Evolutionary conservation across 2,329 filamentous ascomycete genomes (phyloP).

Genomic region (Talaromyces amestolkiae): DNA sequence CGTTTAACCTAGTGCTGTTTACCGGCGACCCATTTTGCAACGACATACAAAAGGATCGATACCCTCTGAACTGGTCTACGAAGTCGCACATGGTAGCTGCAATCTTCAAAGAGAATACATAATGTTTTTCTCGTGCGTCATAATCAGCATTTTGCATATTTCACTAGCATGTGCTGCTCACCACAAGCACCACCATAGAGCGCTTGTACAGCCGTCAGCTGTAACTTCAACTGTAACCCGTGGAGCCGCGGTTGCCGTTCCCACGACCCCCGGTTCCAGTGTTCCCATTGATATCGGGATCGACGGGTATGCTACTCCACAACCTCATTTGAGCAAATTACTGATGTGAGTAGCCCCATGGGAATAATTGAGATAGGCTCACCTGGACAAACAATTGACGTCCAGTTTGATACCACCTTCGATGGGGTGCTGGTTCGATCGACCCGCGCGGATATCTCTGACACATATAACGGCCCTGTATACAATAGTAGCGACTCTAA

Average conservation of each 20-base stretch:
- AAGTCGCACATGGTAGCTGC: not conserved
- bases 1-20: too few species aligned
- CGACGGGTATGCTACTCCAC: not conserved
- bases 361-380: constrained; percentile 2
- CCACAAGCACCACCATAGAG: not conserved
- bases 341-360: not conserved
- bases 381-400: not conserved
- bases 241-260: not conserved
- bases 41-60: not conserved
- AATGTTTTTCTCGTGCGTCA: not conserved
- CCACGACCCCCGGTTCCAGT: constrained; percentile 5
- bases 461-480: not conserved
- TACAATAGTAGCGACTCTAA: not conserved
- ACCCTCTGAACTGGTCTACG: not conserved
- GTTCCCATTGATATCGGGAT: not conserved
- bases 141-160: not conserved
- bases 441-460: not conserved
- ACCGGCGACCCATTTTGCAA: not conserved
- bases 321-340: not conserved
- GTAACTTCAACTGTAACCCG: not conserved
- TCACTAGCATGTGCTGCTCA: not conserved
- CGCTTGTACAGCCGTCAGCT: not conserved
- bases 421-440: not conserved
- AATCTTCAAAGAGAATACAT: not conserved
- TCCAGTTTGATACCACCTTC: constrained; percentile 10